These are phyloP conservation scores for Clavispora carvajalis DNA, from an alignment of 805 yeast genomes.

Conservation along the genomic window DNA sequence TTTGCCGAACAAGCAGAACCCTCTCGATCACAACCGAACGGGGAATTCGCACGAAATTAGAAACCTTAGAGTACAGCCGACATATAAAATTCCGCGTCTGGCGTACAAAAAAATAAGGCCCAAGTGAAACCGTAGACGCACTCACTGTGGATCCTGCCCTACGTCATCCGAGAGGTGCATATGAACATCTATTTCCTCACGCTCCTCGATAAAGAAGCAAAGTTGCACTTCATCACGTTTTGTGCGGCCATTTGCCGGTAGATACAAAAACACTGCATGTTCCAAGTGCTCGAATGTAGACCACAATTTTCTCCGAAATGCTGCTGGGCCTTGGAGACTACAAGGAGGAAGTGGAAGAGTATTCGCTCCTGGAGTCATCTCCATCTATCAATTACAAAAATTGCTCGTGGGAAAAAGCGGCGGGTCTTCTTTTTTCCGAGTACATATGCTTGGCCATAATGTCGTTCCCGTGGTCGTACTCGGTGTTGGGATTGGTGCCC, in stretches of 20 bases:
- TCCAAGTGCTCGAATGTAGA: too few species aligned
- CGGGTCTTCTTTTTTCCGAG: constrained; percentile 55
- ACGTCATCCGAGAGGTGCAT: background rate
- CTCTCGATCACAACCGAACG: too few species aligned
- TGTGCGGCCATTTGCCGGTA: background rate
- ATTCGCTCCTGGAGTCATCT: background rate
- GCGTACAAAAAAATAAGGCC: background rate
- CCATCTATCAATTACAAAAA: constrained; percentile 41
- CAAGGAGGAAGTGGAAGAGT: background rate
- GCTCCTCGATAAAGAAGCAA: background rate
- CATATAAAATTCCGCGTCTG: background rate
- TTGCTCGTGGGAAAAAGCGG: constrained; percentile 56
- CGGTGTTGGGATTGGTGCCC: constrained; percentile 54
- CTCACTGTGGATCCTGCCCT: background rate
- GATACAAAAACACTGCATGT: background rate
- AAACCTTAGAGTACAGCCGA: too few species aligned
- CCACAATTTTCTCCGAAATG: background rate
- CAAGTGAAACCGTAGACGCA: background rate
- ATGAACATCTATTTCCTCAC: background rate
- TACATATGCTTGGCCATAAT: constrained; percentile 58
- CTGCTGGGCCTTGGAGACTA: background rate
- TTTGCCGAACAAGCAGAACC: too few species aligned
- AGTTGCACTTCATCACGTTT: background rate
- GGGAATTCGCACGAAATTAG: too few species aligned
- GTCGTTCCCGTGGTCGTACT: constrained; percentile 65